Evolutionary conservation across 106 monocot genomes (phyloP).

Genomic region (Platanthera guangdongensis): DNA sequence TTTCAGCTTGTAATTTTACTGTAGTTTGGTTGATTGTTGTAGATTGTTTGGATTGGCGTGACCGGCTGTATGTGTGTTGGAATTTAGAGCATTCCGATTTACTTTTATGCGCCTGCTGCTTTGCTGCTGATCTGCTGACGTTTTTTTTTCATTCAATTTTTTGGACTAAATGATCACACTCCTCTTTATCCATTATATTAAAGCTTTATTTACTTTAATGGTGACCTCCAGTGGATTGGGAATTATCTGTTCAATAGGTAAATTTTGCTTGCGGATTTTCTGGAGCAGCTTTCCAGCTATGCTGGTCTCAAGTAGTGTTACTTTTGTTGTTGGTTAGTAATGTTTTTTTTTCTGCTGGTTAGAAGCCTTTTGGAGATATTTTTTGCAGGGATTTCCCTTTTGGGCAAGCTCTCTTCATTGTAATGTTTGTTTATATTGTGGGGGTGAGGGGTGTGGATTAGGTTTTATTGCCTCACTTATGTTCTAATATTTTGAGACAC

Average conservation of each 20-base stretch:
- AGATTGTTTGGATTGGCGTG: neutral
- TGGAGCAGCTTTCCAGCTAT: neutral
- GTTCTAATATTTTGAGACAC: neutral
- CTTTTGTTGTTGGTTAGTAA: neutral
- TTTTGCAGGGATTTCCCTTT: neutral
- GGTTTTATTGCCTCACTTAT: neutral
- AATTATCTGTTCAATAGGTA: neutral
- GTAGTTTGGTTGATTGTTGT: neutral
- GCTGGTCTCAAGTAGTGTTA: neutral
- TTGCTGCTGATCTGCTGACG: neutral
- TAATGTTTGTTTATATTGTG: neutral
- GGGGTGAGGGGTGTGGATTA: neutral
- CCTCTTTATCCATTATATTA: neutral
- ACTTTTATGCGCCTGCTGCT: neutral
- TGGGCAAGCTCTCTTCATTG: neutral
- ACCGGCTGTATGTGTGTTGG: neutral
- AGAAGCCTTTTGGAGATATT: neutral
- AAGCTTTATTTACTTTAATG: neutral
- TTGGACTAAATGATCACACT: neutral
- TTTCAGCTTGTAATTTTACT: neutral
- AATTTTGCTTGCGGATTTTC: neutral
- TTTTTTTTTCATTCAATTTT: neutral
- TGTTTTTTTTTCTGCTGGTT: neutral
- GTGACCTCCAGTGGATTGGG: neutral
- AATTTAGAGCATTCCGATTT: neutral